Conservation (phyloP, 495 filamentous ascomycete species). For the Trichoderma reesei region DNA sequence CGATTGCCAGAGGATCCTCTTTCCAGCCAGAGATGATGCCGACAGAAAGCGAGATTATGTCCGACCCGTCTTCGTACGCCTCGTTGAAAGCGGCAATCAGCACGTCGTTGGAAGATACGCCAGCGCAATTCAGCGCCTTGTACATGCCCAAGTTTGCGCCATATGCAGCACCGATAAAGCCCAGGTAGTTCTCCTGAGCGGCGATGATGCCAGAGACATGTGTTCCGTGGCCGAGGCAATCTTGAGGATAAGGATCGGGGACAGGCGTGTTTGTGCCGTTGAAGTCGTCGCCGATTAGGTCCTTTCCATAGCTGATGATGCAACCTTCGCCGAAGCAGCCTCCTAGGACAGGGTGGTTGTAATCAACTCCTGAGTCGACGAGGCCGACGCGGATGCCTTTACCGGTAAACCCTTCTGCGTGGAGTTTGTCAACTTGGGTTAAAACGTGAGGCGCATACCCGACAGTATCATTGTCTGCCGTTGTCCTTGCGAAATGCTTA, state of each 20-base stretch:
- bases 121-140: constrained; percentile 45
- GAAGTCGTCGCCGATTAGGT: constrained; percentile 44
- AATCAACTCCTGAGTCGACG: constrained; percentile 44
- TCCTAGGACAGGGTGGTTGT: constrained; percentile 47
- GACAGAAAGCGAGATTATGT: constrained; percentile 51
- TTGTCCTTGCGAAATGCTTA: constrained; percentile 7
- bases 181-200: constrained; percentile 38
- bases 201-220: constrained; percentile 48
- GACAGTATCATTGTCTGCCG: constrained; percentile 17
- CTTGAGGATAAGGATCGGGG: constrained; percentile 38
- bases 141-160: constrained; percentile 45
- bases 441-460: constrained; percentile 35
- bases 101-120: constrained; percentile 39
- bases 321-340: constrained; percentile 47
- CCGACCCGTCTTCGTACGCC: constrained; percentile 47
- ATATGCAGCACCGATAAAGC: constrained; percentile 46
- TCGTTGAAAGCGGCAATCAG: constrained; percentile 46
- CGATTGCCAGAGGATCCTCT: constrained; percentile 44
- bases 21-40: constrained; percentile 45
- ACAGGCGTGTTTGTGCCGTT: constrained; percentile 30
- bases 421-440: constrained; percentile 42
- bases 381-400: constrained; percentile 39
- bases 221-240: constrained; percentile 39
- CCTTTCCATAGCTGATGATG: constrained; percentile 41
- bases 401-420: constrained; percentile 32